Percentiles rank a stretch among this genome's conserved stretches.
These are phyloP conservation scores for Lasiosphaeria ovina DNA, from an alignment of 495 filamentous ascomycete genomes.

Conservation along the genomic window DNA sequence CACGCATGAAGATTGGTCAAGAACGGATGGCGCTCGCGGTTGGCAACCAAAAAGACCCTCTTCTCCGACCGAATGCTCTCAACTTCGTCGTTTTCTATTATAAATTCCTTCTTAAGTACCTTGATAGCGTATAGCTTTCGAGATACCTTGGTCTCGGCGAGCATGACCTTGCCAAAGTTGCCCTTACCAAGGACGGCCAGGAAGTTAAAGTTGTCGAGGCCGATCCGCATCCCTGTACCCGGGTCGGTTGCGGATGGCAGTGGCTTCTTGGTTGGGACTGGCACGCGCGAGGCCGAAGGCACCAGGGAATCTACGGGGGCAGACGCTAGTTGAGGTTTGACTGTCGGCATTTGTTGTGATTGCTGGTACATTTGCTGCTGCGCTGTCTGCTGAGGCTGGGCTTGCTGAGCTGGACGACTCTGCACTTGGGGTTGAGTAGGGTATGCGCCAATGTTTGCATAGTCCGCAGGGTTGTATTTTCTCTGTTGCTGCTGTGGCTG, in stretches of 20 bases:
- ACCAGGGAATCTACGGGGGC: slow-evolving; percentile 29
- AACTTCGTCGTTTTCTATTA: slow-evolving; percentile 99
- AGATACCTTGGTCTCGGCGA: slow-evolving; percentile 90
- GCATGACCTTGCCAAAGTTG: slow-evolving; percentile 99
- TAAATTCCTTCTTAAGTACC: slow-evolving; percentile 99
- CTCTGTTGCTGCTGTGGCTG: slow-evolving; percentile 41
- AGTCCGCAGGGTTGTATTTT: slow-evolving; percentile 71
- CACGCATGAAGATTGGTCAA: slow-evolving; percentile 93
- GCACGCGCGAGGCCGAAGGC: slow-evolving; percentile 32
- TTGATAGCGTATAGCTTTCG: slow-evolving; percentile 98
- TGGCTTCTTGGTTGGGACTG: slow-evolving; percentile 47
- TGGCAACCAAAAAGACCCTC: slow-evolving; percentile 93
- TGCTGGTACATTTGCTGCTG: slow-evolving; percentile 41
- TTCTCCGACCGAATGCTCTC: slow-evolving; percentile 98
- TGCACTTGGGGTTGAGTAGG: slow-evolving; percentile 42
- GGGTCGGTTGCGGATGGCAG: slow-evolving; percentile 58
- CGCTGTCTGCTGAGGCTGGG: slow-evolving; percentile 25
- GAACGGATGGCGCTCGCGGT: slow-evolving; percentile 97
- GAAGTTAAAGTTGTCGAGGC: slow-evolving; percentile 99
- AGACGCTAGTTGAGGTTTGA: slow-evolving; percentile 42
- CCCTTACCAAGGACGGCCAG: slow-evolving; percentile 97
- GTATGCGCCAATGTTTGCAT: slow-evolving; percentile 58
- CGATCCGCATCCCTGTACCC: slow-evolving; percentile 75
- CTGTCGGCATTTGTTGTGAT: slow-evolving; percentile 12
- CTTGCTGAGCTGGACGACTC: slow-evolving; percentile 29